These are phyloP conservation scores for Ophiognomonia clavigignenti-juglandacearum DNA, from an alignment of 2,329 filamentous ascomycete genomes.

Conservation along the genomic window DNA sequence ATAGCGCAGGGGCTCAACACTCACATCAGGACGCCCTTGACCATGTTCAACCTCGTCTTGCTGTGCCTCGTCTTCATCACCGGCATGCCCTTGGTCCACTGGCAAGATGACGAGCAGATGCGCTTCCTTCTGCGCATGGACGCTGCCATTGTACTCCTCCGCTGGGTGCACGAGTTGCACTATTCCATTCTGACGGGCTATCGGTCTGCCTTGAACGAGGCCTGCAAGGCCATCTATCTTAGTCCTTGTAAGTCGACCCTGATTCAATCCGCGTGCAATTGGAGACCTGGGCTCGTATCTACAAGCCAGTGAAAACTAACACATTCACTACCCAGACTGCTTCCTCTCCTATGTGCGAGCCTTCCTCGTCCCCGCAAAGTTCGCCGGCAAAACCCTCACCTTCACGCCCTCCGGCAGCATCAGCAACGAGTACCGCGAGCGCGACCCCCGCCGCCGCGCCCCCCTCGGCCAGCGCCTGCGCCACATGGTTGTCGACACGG, in stretches of 20 bases:
- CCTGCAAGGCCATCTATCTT: conserved; percentile 3
- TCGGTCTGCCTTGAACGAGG: neutral
- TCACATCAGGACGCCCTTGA: neutral
- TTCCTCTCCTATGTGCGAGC: conserved; percentile 23
- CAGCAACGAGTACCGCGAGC: conserved; percentile 45
- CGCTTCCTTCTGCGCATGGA: neutral
- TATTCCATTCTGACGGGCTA: neutral
- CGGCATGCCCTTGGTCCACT: neutral
- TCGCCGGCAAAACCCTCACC: conserved; percentile 52
- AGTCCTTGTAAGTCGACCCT: neutral
- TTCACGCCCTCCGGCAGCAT: conserved; percentile 59
- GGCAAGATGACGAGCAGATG: neutral
- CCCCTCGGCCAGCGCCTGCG: conserved; percentile 49
- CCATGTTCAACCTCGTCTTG: neutral
- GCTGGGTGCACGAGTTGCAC: neutral
- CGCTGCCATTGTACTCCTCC: neutral
- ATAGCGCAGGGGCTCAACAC: neutral
- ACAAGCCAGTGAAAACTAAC: neutral
- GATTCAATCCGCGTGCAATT: neutral
- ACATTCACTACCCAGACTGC: neutral
- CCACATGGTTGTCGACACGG: conserved; percentile 51
- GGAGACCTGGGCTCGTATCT: no score
- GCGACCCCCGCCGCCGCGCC: conserved; percentile 45
- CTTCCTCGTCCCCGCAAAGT: conserved; percentile 54
- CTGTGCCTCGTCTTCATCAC: neutral